These are phyloP conservation scores for Medicago ruthenica DNA, from an alignment of 306 rosid species.

Conservation along the genomic window DNA sequence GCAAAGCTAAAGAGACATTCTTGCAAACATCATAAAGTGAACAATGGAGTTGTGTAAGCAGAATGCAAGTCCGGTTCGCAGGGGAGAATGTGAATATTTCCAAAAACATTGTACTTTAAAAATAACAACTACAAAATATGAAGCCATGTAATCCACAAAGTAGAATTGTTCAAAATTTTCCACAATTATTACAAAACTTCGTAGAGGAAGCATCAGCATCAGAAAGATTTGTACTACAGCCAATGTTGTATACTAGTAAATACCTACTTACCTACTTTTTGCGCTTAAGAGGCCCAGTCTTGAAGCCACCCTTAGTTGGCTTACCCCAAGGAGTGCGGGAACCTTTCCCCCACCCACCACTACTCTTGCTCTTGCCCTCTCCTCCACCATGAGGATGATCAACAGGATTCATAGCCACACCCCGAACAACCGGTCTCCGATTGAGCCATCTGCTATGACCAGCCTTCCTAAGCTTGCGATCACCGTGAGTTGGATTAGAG, in stretches of 20 bases:
- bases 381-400: slow-evolving; percentile 97
- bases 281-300: slow-evolving; percentile 78
- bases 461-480: slow-evolving; percentile 75
- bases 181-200: slow-evolving; percentile 26
- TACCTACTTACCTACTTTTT: slow-evolving; percentile 49
- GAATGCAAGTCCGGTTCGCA: neutral
- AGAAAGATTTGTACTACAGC: slow-evolving; percentile 9
- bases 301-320: slow-evolving; percentile 80
- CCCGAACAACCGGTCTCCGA: slow-evolving; percentile 74
- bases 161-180: slow-evolving; percentile 25
- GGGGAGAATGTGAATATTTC: slow-evolving; percentile 6
- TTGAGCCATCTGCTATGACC: slow-evolving; percentile 88
- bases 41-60: neutral
- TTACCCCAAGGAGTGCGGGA: slow-evolving; percentile 88
- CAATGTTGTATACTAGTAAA: slow-evolving; percentile 16
- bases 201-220: slow-evolving; percentile 2
- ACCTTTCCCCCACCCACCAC: slow-evolving; percentile 61
- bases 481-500: slow-evolving; percentile 79
- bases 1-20: neutral
- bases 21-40: slow-evolving; percentile 8
- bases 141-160: slow-evolving; percentile 36
- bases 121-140: slow-evolving; percentile 10
- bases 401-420: slow-evolving; percentile 89
- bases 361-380: slow-evolving; percentile 81
- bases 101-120: neutral